phyloP scores from a whole-genome alignment of 305 asterid genomes.

The Fraxinus sp. region DNA sequence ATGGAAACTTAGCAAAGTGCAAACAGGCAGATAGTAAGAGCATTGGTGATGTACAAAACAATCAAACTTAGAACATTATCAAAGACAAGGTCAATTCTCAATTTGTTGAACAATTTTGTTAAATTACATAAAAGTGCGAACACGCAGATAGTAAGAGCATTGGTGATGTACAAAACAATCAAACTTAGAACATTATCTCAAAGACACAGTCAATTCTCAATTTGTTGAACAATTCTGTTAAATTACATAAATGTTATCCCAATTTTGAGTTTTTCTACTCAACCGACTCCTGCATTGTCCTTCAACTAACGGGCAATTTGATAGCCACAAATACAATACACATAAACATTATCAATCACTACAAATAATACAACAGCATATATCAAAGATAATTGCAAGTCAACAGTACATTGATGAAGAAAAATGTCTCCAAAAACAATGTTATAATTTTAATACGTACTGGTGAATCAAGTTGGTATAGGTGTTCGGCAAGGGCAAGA shows the following conservation, averaged over 20 bases:
- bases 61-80: neutral
- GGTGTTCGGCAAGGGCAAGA: constrained; percentile 58
- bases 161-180: neutral
- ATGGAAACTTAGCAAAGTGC: neutral
- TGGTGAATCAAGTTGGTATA: constrained; percentile 26
- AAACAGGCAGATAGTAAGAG: neutral
- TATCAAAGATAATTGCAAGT: neutral
- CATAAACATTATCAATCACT: constrained; percentile 4
- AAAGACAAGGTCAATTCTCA: neutral
- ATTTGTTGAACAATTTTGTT: neutral
- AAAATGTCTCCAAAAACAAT: neutral
- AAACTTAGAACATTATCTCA: neutral
- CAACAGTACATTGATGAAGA: neutral
- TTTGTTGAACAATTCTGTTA: neutral
- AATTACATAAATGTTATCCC: neutral
- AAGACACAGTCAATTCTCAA: neutral
- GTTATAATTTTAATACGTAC: constrained; percentile 29
- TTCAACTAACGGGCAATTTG: constrained; percentile 7
- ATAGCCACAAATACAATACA: neutral
- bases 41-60: neutral
- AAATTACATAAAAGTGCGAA: neutral
- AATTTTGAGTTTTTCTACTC: neutral
- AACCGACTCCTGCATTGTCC: neutral
- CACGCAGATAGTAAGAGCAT: neutral
- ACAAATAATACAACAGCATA: neutral